Percentiles rank a stretch among this genome's conserved stretches.
Evolutionary conservation across 2,329 filamentous ascomycete genomes (phyloP).

Genomic region (Rhexocercosporidium sp.): DNA sequence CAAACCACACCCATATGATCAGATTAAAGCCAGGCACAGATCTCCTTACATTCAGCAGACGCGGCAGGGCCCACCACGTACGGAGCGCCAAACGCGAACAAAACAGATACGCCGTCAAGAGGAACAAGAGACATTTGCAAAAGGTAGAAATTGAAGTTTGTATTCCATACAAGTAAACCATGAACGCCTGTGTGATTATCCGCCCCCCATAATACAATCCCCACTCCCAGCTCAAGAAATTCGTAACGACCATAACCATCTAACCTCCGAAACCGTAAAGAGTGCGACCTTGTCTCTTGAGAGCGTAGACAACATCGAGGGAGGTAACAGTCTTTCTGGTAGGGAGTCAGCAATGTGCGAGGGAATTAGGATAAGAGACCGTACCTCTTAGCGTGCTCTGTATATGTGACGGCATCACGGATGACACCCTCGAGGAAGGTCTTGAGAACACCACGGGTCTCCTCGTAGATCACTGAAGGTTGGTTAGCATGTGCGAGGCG

Average conservation of each 20-base stretch:
- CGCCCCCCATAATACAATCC: conserved; percentile 22
- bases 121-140: background rate
- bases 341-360: conserved; percentile 32
- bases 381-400: conserved; percentile 80
- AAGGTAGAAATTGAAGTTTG: conserved; percentile 14
- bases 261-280: conserved; percentile 74
- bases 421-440: conserved; percentile 85
- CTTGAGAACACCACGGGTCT: conserved; percentile 83
- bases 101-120: background rate
- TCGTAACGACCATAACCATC: conserved; percentile 28
- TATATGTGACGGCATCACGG: conserved; percentile 76
- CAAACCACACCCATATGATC: too few relatives aligned
- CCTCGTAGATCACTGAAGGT: conserved; percentile 71
- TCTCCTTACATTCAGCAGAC: too few relatives aligned
- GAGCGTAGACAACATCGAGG: conserved; percentile 68
- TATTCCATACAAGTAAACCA: conserved; percentile 20
- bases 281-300: conserved; percentile 70
- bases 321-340: conserved; percentile 72
- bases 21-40: too few relatives aligned
- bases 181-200: conserved; percentile 21
- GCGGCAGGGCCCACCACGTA: too few relatives aligned
- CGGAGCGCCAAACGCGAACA: too few relatives aligned
- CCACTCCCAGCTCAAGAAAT: conserved; percentile 23
- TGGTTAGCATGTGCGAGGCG: conserved; percentile 75
- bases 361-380: conserved; percentile 56